A percentile compares a stretch with the other conserved stretches of the same genome.
phyloP scores from a whole-genome alignment of 768 basidiomycete species.

The Gelatoporia subvermispora region DNA sequence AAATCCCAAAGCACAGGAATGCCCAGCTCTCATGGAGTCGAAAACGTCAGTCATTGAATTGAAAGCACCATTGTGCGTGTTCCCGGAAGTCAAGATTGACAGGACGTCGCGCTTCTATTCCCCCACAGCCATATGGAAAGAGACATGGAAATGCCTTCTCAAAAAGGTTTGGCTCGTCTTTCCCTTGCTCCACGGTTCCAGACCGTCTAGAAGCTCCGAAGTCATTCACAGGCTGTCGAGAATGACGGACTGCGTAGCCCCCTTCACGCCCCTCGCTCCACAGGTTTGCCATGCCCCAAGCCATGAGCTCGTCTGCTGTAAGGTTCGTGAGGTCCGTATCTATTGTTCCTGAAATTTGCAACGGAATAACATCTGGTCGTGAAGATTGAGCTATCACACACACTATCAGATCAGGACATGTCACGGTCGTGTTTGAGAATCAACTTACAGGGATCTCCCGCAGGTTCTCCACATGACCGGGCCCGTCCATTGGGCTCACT shows the following conservation, averaged over 20 bases:
- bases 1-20: constrained; percentile 28
- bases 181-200: neutral
- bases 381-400: constrained; percentile 6
- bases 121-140: constrained; percentile 22
- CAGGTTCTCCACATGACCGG: no score
- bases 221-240: constrained; percentile 8
- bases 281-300: constrained; percentile 25
- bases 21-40: constrained; percentile 27
- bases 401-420: no score
- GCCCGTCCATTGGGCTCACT: no score
- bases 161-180: constrained; percentile 4
- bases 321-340: constrained; percentile 26
- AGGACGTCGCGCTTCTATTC: constrained; percentile 9
- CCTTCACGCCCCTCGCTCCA: constrained; percentile 17
- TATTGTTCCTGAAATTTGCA: constrained; percentile 19
- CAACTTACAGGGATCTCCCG: no score
- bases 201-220: constrained; percentile 16
- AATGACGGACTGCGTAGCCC: constrained; percentile 20
- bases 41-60: constrained; percentile 28
- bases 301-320: constrained; percentile 17
- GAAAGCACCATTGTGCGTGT: constrained; percentile 26
- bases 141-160: constrained; percentile 14
- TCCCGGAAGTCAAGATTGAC: constrained; percentile 13
- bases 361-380: constrained; percentile 20
- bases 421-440: no score